These are phyloP conservation scores for Diatrype stigma DNA, from an alignment of 2,329 filamentous ascomycete species.

Conservation along the genomic window DNA sequence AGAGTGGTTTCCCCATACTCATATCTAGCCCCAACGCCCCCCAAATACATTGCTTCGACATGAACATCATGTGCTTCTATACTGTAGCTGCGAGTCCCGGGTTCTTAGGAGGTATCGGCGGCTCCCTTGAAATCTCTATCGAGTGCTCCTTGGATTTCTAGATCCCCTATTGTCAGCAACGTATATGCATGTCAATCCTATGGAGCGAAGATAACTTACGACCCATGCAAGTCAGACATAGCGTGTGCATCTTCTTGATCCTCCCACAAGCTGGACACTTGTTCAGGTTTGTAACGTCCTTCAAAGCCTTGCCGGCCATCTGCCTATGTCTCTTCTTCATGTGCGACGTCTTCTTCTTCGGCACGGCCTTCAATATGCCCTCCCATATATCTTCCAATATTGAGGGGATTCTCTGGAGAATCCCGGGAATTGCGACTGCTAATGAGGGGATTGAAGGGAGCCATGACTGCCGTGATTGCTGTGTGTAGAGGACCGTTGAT, in stretches of 20 bases:
- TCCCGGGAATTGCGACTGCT: conserved; percentile 54
- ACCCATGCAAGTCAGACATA: conserved; percentile 83
- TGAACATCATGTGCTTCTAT: not conserved
- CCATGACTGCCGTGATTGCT: conserved; percentile 30
- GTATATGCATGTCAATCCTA: not conserved
- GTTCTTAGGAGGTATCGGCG: not conserved
- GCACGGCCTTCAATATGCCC: conserved; percentile 83
- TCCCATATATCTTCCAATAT: conserved; percentile 88
- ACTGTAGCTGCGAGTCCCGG: not conserved
- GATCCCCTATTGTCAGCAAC: conserved; percentile 2
- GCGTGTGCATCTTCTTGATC: conserved; percentile 79
- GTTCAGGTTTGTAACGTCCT: conserved; percentile 84
- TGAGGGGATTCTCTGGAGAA: conserved; percentile 60
- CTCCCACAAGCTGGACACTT: conserved; percentile 86
- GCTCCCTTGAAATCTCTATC: conserved; percentile 14
- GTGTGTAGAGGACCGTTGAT: conserved; percentile 40
- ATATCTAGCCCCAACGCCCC: conserved; percentile 7
- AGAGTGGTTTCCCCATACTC: not conserved
- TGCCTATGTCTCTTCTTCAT: conserved; percentile 91
- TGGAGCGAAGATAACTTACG: conserved; percentile 50
- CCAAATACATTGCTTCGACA: conserved; percentile 7
- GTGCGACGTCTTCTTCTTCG: conserved; percentile 98
- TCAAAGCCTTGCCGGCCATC: conserved; percentile 90
- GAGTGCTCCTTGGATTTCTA: conserved; percentile 21
- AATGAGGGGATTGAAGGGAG: conserved; percentile 49